Conservation (phyloP, 768 basidiomycete species). For the Lactarius hengduanensis region DNA sequence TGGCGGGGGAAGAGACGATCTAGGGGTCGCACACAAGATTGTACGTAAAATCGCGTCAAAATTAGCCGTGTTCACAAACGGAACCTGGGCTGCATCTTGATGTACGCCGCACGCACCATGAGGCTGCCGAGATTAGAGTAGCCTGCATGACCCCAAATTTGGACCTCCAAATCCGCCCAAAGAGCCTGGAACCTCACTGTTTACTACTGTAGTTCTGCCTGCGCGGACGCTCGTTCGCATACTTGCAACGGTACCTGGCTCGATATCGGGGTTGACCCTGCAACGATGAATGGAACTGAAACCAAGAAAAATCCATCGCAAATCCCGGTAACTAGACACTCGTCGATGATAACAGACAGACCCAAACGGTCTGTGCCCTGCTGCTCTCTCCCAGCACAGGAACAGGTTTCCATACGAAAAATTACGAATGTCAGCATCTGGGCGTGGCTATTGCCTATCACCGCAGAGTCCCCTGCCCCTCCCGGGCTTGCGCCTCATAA, state of each 20-base stretch:
- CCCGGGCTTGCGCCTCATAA: constrained; percentile 47
- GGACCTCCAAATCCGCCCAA: constrained; percentile 8
- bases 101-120: constrained; percentile 38
- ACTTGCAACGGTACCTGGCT: constrained; percentile 33
- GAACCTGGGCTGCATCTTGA: constrained; percentile 40
- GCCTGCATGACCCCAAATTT: constrained; percentile 26
- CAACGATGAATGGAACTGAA: neutral
- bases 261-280: constrained; percentile 43
- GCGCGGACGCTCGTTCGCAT: constrained; percentile 38
- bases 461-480: constrained; percentile 35
- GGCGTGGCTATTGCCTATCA: constrained; percentile 36
- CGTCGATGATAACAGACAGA: constrained; percentile 43
- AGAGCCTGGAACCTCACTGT: constrained; percentile 32
- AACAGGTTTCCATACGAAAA: constrained; percentile 45
- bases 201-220: constrained; percentile 35
- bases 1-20: neutral
- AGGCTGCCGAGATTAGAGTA: constrained; percentile 40
- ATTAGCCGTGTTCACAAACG: constrained; percentile 36
- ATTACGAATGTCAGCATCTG: constrained; percentile 37
- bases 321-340: constrained; percentile 34
- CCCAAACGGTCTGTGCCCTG: constrained; percentile 44
- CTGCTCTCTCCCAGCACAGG: constrained; percentile 50
- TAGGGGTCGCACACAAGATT: constrained; percentile 43
- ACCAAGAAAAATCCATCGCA: neutral
- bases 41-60: constrained; percentile 44